These are phyloP conservation scores for Aspergillus intermedius DNA, from an alignment of 2,329 filamentous ascomycete species.

Conservation along the genomic window DNA sequence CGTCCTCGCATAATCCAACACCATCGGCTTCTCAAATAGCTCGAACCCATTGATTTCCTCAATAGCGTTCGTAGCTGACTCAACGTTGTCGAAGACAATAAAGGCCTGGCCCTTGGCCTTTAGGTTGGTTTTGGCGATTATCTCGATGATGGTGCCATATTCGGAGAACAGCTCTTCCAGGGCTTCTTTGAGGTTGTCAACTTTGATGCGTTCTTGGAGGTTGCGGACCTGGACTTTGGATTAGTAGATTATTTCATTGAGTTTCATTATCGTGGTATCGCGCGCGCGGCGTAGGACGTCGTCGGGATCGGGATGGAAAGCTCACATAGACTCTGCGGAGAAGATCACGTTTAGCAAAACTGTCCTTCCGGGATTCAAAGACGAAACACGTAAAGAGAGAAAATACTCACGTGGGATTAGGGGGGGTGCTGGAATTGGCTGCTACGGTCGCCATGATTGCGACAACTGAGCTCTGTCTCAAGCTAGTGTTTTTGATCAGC, in stretches of 20 bases:
- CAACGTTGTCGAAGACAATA: constrained; percentile 77
- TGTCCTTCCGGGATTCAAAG: not conserved
- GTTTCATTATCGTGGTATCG: not conserved
- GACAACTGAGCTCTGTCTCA: constrained; percentile 17
- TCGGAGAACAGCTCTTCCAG: constrained; percentile 76
- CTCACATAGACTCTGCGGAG: constrained; percentile 36
- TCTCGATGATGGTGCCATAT: constrained; percentile 77
- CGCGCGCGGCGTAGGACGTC: not conserved
- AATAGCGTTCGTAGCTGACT: constrained; percentile 72
- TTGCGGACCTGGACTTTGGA: constrained; percentile 55
- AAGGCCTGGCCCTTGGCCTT: constrained; percentile 95
- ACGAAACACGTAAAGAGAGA: not conserved
- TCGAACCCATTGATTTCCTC: constrained; percentile 90
- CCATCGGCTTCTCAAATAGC: constrained; percentile 85
- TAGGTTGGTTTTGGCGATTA: constrained; percentile 82
- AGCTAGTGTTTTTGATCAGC: constrained; percentile 12
- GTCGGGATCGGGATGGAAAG: constrained; percentile 8
- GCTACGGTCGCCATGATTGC: constrained; percentile 33
- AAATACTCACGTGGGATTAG: constrained; percentile 35
- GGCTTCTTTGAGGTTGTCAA: constrained; percentile 66
- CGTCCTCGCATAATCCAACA: constrained; percentile 71
- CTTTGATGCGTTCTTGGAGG: constrained; percentile 85
- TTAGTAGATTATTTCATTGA: constrained; percentile 8
- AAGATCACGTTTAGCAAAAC: constrained; percentile 9
- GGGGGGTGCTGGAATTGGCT: constrained; percentile 23